phyloP scores from a whole-genome alignment of 495 filamentous ascomycete species.

The Darksidea phi region DNA sequence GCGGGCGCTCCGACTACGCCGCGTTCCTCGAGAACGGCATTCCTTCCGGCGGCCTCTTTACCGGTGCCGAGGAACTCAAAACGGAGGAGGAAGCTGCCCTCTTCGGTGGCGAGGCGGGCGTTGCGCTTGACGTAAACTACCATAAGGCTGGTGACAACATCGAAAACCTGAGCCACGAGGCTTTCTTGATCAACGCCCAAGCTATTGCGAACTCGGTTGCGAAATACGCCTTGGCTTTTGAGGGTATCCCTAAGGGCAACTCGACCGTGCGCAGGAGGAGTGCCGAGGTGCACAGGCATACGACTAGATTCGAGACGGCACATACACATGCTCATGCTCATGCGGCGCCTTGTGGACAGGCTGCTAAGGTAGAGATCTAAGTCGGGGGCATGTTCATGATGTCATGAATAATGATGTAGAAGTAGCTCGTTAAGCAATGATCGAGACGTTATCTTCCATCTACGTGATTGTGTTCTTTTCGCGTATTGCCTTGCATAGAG shows the following conservation, averaged over 20 bases:
- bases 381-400: too few species aligned
- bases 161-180: constrained; percentile 58
- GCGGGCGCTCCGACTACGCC: constrained; percentile 67
- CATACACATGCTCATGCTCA: constrained; percentile 18
- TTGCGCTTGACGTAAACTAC: constrained; percentile 63
- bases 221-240: constrained; percentile 60
- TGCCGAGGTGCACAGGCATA: constrained; percentile 11
- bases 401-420: too few species aligned
- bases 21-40: constrained; percentile 66
- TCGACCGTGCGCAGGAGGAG: constrained; percentile 12
- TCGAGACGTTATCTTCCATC: too few species aligned
- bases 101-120: constrained; percentile 63
- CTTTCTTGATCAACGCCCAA: constrained; percentile 61
- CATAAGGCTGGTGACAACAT: constrained; percentile 59
- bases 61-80: constrained; percentile 68
- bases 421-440: too few species aligned
- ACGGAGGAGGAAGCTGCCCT: constrained; percentile 56
- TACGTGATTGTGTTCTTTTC: too few species aligned
- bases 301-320: constrained; percentile 2
- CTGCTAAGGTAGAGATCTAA: too few species aligned
- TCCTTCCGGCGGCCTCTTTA: constrained; percentile 66
- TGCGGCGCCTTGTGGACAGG: constrained; percentile 14
- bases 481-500: too few species aligned
- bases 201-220: constrained; percentile 64
- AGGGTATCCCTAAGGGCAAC: constrained; percentile 43